Percentiles rank a stretch among this genome's conserved stretches.
Evolutionary conservation across 768 basidiomycete genomes (phyloP).

Genomic region (Calocera viscosa): DNA sequence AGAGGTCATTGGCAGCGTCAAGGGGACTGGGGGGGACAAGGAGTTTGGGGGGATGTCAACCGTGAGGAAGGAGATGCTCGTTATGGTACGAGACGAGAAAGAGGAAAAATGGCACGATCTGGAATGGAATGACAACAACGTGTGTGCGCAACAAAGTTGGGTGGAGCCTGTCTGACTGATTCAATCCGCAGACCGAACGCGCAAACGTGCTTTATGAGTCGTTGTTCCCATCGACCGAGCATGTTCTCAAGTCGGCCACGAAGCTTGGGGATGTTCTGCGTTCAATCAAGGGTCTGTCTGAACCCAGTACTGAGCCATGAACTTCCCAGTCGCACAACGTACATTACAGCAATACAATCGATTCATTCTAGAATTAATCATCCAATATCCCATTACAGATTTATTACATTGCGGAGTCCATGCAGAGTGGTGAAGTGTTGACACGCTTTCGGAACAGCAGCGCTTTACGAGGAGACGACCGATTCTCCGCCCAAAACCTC

Average conservation of each 20-base stretch:
- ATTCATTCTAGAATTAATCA: background rate
- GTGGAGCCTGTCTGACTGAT: background rate
- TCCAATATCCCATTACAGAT: background rate
- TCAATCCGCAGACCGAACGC: background rate
- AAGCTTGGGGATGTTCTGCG: background rate
- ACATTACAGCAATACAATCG: background rate
- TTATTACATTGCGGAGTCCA: background rate
- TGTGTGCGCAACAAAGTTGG: conserved; percentile 32
- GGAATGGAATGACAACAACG: conserved; percentile 52
- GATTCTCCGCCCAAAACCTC: background rate
- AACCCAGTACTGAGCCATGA: background rate
- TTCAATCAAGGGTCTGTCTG: background rate
- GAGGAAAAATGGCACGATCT: conserved; percentile 65
- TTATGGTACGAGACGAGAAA: conserved; percentile 58
- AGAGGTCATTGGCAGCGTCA: conserved; percentile 66
- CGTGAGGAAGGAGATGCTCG: conserved; percentile 64
- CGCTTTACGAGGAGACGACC: background rate
- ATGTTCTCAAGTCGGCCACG: background rate
- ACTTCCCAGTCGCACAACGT: background rate
- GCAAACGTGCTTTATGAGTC: background rate
- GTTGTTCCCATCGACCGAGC: background rate
- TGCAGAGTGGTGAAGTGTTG: background rate
- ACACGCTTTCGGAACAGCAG: background rate
- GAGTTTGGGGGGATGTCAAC: conserved; percentile 56
- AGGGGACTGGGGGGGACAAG: conserved; percentile 47